phyloP scores from a whole-genome alignment of 129 eudicot species.

The Pseudognaphalium luteoalbum region DNA sequence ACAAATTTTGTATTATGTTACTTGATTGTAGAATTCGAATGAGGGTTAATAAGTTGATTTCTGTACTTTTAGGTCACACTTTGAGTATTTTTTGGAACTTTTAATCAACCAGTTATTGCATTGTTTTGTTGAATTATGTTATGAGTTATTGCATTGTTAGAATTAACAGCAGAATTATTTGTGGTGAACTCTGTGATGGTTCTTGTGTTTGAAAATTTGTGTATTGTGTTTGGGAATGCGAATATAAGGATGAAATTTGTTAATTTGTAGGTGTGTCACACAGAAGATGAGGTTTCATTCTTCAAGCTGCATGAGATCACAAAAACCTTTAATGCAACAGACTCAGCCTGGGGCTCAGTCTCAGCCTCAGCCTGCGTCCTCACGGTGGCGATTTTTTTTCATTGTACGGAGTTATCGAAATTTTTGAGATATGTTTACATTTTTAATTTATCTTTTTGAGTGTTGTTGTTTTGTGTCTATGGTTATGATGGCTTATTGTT shows the following conservation, averaged over 20 bases:
- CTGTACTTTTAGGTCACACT: conserved; percentile 20
- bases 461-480: neutral
- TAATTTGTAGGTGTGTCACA: conserved; percentile 31
- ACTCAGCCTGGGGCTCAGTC: conserved; percentile 8
- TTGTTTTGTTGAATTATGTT: neutral
- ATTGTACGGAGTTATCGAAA: conserved; percentile 39
- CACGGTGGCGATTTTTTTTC: conserved; percentile 37
- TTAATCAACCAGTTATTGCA: conserved; percentile 1
- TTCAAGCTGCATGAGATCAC: conserved; percentile 49
- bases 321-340: conserved; percentile 28
- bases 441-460: neutral
- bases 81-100: neutral
- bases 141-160: neutral
- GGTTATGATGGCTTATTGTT: neutral
- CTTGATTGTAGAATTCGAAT: too few relatives aligned
- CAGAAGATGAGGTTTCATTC: conserved; percentile 40
- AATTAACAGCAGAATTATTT: neutral
- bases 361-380: conserved; percentile 18
- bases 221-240: too few relatives aligned
- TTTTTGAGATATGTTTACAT: too few relatives aligned
- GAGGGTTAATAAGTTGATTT: neutral
- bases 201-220: neutral
- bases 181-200: neutral
- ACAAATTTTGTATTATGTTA: too few relatives aligned
- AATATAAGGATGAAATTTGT: neutral